phyloP scores from a whole-genome alignment of 2,329 filamentous ascomycete genomes.

The Pyrenochaeta sp. region DNA sequence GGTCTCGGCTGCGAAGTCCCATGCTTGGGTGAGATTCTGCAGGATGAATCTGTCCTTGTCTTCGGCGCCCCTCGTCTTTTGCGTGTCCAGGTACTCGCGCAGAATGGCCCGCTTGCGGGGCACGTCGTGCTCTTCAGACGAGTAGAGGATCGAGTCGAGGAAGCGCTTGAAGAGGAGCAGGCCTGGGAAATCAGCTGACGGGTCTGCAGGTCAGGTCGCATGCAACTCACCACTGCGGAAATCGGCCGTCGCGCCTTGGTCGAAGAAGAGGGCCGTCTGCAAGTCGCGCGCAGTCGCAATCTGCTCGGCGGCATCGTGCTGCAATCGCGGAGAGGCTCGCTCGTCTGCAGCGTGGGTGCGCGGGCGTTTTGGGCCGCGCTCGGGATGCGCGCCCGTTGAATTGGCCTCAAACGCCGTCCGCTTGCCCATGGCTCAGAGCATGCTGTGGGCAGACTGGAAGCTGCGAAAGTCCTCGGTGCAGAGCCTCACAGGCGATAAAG shows the following conservation, averaged over 20 bases:
- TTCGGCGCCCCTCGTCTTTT: slow-evolving; percentile 57
- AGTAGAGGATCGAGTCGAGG: slow-evolving; percentile 68
- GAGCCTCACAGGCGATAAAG: slow-evolving; percentile 29
- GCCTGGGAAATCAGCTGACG: slow-evolving; percentile 52
- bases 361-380: slow-evolving; percentile 42
- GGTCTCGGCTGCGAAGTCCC: slow-evolving; percentile 80
- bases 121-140: slow-evolving; percentile 58
- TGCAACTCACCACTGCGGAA: slow-evolving; percentile 38
- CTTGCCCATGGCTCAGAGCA: slow-evolving; percentile 36
- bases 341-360: slow-evolving; percentile 37
- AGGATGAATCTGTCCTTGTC: slow-evolving; percentile 72
- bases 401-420: slow-evolving; percentile 43
- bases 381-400: slow-evolving; percentile 22
- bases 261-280: slow-evolving; percentile 46
- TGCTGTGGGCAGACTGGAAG: too few relatives aligned
- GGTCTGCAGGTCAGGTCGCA: not conserved
- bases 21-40: slow-evolving; percentile 82
- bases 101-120: slow-evolving; percentile 65
- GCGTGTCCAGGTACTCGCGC: slow-evolving; percentile 71
- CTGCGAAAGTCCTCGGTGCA: slow-evolving; percentile 10
- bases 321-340: slow-evolving; percentile 31
- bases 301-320: slow-evolving; percentile 32
- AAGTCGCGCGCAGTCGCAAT: slow-evolving; percentile 45
- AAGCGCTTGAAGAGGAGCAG: slow-evolving; percentile 75
- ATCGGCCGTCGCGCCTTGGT: slow-evolving; percentile 40